Evolutionary conservation across 1,139 yeast species (phyloP).

Genomic region (Nakaseomyces delphensis): DNA sequence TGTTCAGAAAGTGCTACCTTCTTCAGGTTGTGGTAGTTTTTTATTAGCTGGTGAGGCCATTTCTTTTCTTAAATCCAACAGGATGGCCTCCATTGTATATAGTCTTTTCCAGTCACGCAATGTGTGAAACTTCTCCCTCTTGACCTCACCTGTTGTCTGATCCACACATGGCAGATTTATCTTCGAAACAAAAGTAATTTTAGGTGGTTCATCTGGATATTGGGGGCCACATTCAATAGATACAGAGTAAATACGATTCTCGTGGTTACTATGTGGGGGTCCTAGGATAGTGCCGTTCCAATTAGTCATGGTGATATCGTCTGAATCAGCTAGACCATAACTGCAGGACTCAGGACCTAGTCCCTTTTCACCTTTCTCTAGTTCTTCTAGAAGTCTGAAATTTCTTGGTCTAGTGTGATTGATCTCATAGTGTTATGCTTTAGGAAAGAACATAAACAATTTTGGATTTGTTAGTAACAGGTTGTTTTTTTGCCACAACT

Average conservation of each 20-base stretch:
- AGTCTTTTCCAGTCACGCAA: conserved; percentile 79
- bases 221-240: conserved; percentile 71
- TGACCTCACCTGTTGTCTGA: conserved; percentile 53
- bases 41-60: conserved; percentile 83
- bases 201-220: conserved; percentile 87
- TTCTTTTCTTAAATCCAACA: conserved; percentile 76
- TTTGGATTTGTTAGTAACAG: conserved; percentile 7
- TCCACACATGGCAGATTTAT: conserved; percentile 89
- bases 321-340: conserved; percentile 80
- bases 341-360: conserved; percentile 95
- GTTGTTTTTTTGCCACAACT: neutral
- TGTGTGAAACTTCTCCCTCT: conserved; percentile 53
- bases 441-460: too few species aligned
- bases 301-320: conserved; percentile 81
- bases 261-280: conserved; percentile 92
- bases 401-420: conserved; percentile 96
- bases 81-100: conserved; percentile 83
- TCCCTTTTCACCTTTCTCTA: conserved; percentile 97
- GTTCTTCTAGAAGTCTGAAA: conserved; percentile 85
- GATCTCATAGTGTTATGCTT: too few species aligned
- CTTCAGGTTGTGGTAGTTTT: conserved; percentile 83
- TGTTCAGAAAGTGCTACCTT: conserved; percentile 66
- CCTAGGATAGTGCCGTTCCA: conserved; percentile 98
- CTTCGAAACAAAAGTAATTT: conserved; percentile 67
- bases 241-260: conserved; percentile 83